Percentiles rank a stretch among this genome's conserved stretches.
Conservation (phyloP, 495 filamentous ascomycete species). For the Penicillium argentinense region DNA sequence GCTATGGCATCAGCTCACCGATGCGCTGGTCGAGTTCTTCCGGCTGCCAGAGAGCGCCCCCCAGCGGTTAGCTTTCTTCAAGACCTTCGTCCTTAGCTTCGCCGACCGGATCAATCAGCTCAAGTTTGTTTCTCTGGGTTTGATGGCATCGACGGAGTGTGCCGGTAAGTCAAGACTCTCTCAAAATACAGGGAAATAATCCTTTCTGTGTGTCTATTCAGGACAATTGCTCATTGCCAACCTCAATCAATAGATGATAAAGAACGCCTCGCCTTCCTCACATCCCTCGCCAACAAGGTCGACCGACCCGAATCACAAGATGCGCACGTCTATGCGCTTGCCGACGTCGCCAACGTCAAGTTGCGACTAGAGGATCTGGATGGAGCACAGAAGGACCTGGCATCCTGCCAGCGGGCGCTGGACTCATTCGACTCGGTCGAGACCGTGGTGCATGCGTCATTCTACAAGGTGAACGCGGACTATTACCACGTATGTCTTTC, state of each 20-base stretch:
- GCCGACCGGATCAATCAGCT: constrained; percentile 98
- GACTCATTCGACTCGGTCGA: constrained; percentile 95
- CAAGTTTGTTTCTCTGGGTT: constrained; percentile 86
- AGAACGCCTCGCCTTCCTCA: constrained; percentile 85
- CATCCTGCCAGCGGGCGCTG: constrained; percentile 80
- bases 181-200: not conserved
- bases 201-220: too few relatives aligned
- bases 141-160: constrained; percentile 84
- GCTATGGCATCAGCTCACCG: constrained; percentile 98
- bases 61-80: constrained; percentile 86
- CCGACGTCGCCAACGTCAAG: constrained; percentile 87
- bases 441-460: constrained; percentile 92
- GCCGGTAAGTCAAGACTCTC: constrained; percentile 56
- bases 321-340: constrained; percentile 90
- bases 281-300: constrained; percentile 79
- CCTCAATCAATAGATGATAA: constrained; percentile 62
- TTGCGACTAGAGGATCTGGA: constrained; percentile 72
- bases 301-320: constrained; percentile 93
- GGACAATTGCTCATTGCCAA: constrained; percentile 7
- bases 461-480: constrained; percentile 93
- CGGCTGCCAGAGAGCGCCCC: constrained; percentile 72
- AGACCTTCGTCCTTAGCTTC: constrained; percentile 93
- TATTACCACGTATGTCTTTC: constrained; percentile 74
- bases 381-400: constrained; percentile 79
- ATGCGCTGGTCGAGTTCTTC: constrained; percentile 86